Evolutionary conservation across 495 filamentous ascomycete species (phyloP).

Genomic region (Penicillium pancosmium): DNA sequence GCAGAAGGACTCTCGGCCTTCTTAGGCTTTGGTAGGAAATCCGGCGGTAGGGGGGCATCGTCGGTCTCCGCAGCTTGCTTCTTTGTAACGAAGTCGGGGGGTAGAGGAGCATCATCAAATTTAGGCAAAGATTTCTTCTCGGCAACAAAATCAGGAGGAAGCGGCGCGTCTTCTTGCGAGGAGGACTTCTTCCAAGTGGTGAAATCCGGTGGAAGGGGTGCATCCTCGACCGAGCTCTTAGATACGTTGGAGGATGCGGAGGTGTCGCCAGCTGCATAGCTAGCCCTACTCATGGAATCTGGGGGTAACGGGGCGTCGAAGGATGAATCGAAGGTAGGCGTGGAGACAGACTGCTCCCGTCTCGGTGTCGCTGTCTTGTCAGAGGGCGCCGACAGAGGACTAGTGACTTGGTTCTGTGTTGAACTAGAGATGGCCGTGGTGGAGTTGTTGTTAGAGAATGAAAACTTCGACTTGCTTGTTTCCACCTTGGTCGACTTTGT

Average conservation of each 20-base stretch:
- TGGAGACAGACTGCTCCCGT: constrained; percentile 26
- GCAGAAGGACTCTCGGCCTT: constrained; percentile 22
- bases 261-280: constrained; percentile 66
- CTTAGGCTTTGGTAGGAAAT: constrained; percentile 44
- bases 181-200: constrained; percentile 14
- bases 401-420: constrained; percentile 28
- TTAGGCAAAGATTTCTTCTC: constrained; percentile 41
- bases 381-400: constrained; percentile 39
- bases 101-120: constrained; percentile 22
- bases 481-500: constrained; percentile 32
- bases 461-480: constrained; percentile 40
- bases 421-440: constrained; percentile 12
- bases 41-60: constrained; percentile 64
- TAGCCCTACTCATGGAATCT: constrained; percentile 71
- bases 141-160: constrained; percentile 31
- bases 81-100: constrained; percentile 32
- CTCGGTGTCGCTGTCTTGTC: constrained; percentile 41
- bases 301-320: constrained; percentile 69
- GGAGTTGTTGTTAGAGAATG: constrained; percentile 37
- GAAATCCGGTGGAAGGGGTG: constrained; percentile 34
- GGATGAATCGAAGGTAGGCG: constrained; percentile 21
- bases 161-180: constrained; percentile 14
- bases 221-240: constrained; percentile 50
- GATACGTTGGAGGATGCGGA: constrained; percentile 66
- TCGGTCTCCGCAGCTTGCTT: constrained; percentile 36